Evolutionary conservation across 495 filamentous ascomycete genomes (phyloP).

Genomic region (Hypoxylon perforatum): DNA sequence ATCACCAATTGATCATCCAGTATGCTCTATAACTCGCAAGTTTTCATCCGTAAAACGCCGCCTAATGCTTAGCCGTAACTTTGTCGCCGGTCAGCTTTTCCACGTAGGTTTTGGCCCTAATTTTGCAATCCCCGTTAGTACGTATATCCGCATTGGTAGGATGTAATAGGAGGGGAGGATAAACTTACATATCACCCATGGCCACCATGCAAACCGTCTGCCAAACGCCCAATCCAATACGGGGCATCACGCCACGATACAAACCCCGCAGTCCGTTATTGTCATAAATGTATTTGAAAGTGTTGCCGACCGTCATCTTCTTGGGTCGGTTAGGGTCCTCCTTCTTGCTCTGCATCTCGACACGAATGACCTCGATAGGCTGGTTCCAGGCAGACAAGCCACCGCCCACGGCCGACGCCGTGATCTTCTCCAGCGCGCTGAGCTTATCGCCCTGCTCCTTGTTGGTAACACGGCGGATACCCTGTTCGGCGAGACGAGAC

Average conservation of each 20-base stretch:
- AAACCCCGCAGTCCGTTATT: conserved; percentile 90
- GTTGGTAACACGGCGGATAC: conserved; percentile 81
- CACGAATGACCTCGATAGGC: conserved; percentile 98
- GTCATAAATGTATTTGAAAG: conserved; percentile 91
- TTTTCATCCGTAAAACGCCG: conserved; percentile 45
- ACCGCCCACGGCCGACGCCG: conserved; percentile 88
- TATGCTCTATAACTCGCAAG: conserved; percentile 29
- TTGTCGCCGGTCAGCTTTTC: conserved; percentile 95
- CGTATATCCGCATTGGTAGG: conserved; percentile 2
- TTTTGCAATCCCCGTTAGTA: conserved; percentile 42
- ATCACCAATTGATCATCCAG: conserved; percentile 12
- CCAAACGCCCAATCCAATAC: conserved; percentile 96
- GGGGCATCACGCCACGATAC: conserved; percentile 94
- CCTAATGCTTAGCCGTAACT: conserved; percentile 97
- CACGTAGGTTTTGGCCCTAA: conserved; percentile 94
- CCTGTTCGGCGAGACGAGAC: conserved; percentile 86
- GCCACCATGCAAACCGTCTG: conserved; percentile 99
- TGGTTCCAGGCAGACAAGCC: conserved; percentile 98
- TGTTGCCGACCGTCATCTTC: conserved; percentile 96
- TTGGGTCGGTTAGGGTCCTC: conserved; percentile 96
- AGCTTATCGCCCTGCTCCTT: conserved; percentile 85
- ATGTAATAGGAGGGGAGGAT: conserved; percentile 8
- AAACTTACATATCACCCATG: conserved; percentile 94
- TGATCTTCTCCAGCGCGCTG: conserved; percentile 84
- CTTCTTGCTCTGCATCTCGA: conserved; percentile 99